Percentiles rank a stretch among this genome's conserved stretches.
These are phyloP conservation scores for Senna siamea DNA, from an alignment of 306 rosid genomes.

Conservation along the genomic window DNA sequence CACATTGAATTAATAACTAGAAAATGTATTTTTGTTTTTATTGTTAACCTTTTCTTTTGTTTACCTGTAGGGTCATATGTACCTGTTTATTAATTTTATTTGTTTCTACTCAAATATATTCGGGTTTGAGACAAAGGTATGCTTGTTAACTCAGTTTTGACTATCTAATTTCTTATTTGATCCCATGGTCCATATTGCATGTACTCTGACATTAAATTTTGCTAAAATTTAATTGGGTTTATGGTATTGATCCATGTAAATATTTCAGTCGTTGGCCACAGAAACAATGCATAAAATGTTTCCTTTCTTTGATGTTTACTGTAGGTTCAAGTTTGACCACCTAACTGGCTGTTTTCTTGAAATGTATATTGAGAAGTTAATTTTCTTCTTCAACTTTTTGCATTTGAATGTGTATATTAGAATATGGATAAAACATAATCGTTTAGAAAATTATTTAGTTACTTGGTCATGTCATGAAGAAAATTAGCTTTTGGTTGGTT, in stretches of 20 bases:
- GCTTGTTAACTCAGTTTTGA: constrained; percentile 31
- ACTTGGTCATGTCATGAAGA: not conserved
- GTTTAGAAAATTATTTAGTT: not conserved
- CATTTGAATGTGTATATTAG: not conserved
- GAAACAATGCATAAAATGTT: constrained; percentile 10
- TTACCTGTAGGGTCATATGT: constrained; percentile 91
- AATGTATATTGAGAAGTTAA: not conserved
- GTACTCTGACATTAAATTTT: not conserved
- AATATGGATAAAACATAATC: not conserved
- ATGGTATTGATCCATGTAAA: constrained; percentile 2
- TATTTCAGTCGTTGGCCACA: constrained; percentile 2
- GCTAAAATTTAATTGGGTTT: constrained; percentile 12
- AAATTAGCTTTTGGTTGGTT: not conserved
- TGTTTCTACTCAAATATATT: constrained; percentile 98
- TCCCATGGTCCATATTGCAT: not conserved
- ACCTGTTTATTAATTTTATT: constrained; percentile 71
- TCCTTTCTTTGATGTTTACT: constrained; percentile 14
- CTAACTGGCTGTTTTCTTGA: constrained; percentile 20
- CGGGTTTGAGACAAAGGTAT: constrained; percentile 95
- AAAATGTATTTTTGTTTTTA: constrained; percentile 24
- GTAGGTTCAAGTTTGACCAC: constrained; percentile 9
- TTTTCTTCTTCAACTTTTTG: constrained; percentile 15
- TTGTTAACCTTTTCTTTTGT: constrained; percentile 26
- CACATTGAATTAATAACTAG: constrained; percentile 14
- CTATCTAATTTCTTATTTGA: not conserved